Percentiles rank a stretch among this genome's conserved stretches.
These are phyloP conservation scores for Beverwykella pulmonaria DNA, from an alignment of 495 filamentous ascomycete species.

Conservation along the genomic window DNA sequence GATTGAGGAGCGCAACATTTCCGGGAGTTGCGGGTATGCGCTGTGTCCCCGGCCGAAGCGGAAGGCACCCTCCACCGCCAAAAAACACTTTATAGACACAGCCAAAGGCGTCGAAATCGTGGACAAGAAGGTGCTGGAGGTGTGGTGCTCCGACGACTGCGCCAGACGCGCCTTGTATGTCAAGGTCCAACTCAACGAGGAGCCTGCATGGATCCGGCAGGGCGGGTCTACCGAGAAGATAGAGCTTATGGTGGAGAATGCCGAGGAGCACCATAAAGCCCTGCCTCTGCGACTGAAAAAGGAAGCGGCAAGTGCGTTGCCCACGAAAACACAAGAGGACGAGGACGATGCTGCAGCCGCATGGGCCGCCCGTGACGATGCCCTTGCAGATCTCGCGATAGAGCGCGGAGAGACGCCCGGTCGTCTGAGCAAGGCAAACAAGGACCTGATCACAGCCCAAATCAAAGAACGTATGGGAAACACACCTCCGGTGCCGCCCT, in stretches of 20 bases:
- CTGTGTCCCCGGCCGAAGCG: constrained; percentile 66
- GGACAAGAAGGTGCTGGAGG: constrained; percentile 69
- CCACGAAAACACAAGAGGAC: constrained; percentile 24
- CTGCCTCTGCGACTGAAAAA: constrained; percentile 30
- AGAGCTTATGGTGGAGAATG: constrained; percentile 40
- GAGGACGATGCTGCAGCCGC: constrained; percentile 42
- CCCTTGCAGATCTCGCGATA: constrained; percentile 49
- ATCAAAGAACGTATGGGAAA: constrained; percentile 27
- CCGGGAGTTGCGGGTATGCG: constrained; percentile 76
- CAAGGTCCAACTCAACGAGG: constrained; percentile 78
- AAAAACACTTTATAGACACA: constrained; percentile 55
- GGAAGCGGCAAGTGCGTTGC: constrained; percentile 1
- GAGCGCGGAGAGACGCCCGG: constrained; percentile 56
- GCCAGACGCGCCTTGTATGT: constrained; percentile 77
- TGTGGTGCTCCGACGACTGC: constrained; percentile 86
- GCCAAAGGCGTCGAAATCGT: constrained; percentile 59
- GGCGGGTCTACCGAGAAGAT: constrained; percentile 32
- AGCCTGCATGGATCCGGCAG: constrained; percentile 72
- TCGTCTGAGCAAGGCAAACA: constrained; percentile 21
- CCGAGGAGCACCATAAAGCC: constrained; percentile 24
- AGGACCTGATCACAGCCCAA: constrained; percentile 21
- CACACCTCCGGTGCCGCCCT: constrained; percentile 14
- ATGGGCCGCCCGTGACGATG: constrained; percentile 36
- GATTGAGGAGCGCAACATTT: constrained; percentile 82
- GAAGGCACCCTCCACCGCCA: constrained; percentile 50